Base-by-base conservation (phyloP, 345 rosid species). In the Limnanthes douglasii region DNA sequence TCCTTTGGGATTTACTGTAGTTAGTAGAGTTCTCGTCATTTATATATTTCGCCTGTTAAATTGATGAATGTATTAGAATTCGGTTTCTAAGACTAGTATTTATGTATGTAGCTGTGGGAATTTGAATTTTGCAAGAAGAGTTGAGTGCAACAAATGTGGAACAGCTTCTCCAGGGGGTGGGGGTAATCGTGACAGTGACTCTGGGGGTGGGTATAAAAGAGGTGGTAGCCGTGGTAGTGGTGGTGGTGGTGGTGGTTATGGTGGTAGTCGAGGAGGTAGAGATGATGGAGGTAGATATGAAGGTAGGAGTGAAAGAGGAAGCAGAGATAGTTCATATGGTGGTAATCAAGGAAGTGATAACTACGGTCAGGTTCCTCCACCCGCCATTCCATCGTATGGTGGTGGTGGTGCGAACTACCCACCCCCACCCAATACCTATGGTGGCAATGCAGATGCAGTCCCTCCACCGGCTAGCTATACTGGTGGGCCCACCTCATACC, bases 141-240 rank as follows among this genome's bases (percentile, higher is more conserved):
- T 60, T 39, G 99, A 85, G 48, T 90, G 99, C 70, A 90, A 90
- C 75, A 90, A 80, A 65, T 90, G 96, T 26, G 94, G 93, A 10
- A 32, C 94, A 40, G 78, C 94, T 15, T 59, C 72, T 31, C 86
- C 96, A 30, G 67, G 70, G 57, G 93, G 78, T 47, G 50, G 56
- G 39, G 69, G 53, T 31, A 62, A 66, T 35, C 46, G 57, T 38
- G 65, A 63, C 31, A 36, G 40, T 31, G 49, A 65, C 39, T 44
- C 54, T 8, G 54, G 70, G 32, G 66, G 83, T 55, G 86, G 86
- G 27, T 74, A 70, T 37, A 41, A 60, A 29, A 54, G 75, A 46
- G 77, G 85, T 33, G 72, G 75, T 10, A 60, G 61, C 43, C 44
- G 73, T 12, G 75, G 75, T 12, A 70, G 77, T 18, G 61, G 57